Base-by-base conservation (phyloP, 805 yeast genomes). In the Saccharomyces eubayanus region DNA sequence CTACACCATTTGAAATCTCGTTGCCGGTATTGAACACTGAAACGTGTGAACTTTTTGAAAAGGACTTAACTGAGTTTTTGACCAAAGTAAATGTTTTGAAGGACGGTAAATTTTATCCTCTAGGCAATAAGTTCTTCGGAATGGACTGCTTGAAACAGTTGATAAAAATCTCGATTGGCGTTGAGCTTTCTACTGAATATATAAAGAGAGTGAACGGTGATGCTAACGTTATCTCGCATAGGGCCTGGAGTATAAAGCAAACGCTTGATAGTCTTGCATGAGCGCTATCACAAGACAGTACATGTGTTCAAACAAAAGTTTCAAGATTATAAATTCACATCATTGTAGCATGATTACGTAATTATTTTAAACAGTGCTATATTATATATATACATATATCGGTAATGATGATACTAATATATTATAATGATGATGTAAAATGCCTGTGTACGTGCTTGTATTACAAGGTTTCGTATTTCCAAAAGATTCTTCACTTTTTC, bases 1-100 rank as follows among this genome's bases (percentile, higher is more conserved):
- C 90, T 0, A 75, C 74, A 54, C 88, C 90, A 20, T 84, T 87
- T 65, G 86, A 84, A 65, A 72, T 87, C 47, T 73, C 71, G 31
- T 63, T 74, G 29, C 75, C 77, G 6, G 55, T 62, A 28, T 61
- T 83, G 6, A 62, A 67, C 2, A 72, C 64, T 16, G 57, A 52
- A 1, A 65, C 65, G 21, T 57, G 66, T 4, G 56, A 56, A 9
- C 21, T 55, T 14, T 43, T 68, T 16, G 55, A 59, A 10, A 63
- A 62, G 47, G 55, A 57, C 12, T 58, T 69, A 47, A 50, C 53
- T 4, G 45, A 60, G 10, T 58, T 65, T 21, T 46, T 66, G 49
- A 51, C 59, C 2, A 49, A 59, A 21, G 57, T 64, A 27, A 60
- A 61, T 16, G 58, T 56, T 4, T 46, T 71, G 3, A 60, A 63